Percentiles rank a stretch among this genome's conserved stretches.
phyloP scores from a whole-genome alignment of 345 rosid genomes.

The Sisymbrium altissimum region DNA sequence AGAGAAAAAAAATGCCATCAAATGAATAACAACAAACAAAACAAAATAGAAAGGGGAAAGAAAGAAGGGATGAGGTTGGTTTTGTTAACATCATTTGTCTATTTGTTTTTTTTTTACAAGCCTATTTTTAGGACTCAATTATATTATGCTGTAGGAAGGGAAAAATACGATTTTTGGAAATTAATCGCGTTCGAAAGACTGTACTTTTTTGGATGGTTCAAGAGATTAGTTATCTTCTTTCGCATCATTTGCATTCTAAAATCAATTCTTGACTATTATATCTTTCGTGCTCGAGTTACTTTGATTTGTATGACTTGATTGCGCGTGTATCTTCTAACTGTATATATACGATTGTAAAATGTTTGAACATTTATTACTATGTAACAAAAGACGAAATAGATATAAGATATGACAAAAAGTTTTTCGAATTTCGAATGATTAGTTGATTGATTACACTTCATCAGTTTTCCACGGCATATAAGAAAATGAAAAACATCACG shows the following conservation, averaged over 20 bases:
- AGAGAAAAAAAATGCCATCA: neutral
- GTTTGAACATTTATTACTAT: neutral
- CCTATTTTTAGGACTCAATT: neutral
- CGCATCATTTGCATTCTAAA: too few relatives aligned
- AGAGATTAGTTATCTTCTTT: neutral
- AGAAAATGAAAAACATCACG: neutral
- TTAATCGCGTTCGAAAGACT: neutral
- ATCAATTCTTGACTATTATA: too few relatives aligned
- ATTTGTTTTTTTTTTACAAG: neutral
- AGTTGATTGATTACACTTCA: neutral
- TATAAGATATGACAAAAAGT: neutral
- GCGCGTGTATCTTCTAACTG: neutral
- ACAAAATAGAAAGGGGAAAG: neutral
- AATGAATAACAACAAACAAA: slow-evolving; percentile 1
- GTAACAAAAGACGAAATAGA: neutral
- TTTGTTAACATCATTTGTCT: neutral
- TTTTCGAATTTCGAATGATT: neutral
- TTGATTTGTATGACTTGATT: neutral
- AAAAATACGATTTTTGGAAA: neutral
- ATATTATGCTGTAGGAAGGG: neutral
- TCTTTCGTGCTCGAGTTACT: neutral
- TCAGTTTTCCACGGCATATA: neutral
- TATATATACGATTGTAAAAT: too few relatives aligned
- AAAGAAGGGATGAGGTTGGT: slow-evolving; percentile 11
- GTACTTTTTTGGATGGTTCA: neutral